phyloP scores from a whole-genome alignment of 2,329 filamentous ascomycete genomes.

The Hymenoscyphus fraxineus region DNA sequence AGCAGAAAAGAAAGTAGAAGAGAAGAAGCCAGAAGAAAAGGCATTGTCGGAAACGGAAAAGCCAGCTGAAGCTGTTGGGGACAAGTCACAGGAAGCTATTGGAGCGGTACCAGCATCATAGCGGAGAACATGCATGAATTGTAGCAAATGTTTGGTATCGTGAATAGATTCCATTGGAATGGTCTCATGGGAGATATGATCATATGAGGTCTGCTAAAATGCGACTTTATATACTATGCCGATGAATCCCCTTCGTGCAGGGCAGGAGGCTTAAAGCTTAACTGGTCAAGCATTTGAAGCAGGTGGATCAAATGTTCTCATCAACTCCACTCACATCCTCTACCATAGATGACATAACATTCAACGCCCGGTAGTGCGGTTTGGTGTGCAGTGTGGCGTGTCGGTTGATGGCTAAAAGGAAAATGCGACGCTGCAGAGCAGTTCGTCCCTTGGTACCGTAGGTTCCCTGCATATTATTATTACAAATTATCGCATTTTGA shows the following conservation, averaged over 20 bases:
- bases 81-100: conserved; percentile 24
- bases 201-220: background rate
- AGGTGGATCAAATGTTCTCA: too few relatives aligned
- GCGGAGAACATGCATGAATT: background rate
- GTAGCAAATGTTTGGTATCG: background rate
- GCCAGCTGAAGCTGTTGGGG: conserved; percentile 16
- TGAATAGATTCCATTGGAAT: background rate
- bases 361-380: too few relatives aligned
- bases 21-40: background rate
- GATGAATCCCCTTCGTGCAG: too few relatives aligned
- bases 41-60: conserved; percentile 15
- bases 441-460: background rate
- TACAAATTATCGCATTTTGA: background rate
- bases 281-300: too few relatives aligned
- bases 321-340: too few relatives aligned
- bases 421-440: background rate
- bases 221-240: background rate
- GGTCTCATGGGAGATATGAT: background rate
- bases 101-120: conserved; percentile 28
- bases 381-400: background rate
- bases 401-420: background rate
- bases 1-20: conserved; percentile 1
- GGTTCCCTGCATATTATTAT: background rate
- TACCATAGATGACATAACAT: too few relatives aligned
- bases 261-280: too few relatives aligned